Evolutionary conservation across 2,329 filamentous ascomycete species (phyloP).

Genomic region (Cladorrhinum sp.): DNA sequence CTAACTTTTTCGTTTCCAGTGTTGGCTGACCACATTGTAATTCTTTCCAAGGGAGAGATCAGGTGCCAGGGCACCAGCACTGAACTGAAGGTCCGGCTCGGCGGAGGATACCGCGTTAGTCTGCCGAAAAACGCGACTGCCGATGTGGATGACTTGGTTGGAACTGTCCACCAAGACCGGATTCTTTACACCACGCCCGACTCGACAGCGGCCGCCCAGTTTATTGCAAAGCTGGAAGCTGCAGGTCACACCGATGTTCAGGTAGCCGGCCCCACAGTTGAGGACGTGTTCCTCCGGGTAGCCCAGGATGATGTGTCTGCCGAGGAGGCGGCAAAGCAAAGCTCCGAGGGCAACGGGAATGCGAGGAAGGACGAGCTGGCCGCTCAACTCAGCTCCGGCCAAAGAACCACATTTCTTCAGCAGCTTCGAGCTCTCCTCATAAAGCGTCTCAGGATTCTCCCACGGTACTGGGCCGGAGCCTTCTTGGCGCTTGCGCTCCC

Average conservation of each 20-base stretch:
- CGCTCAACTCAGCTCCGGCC: conserved; percentile 15
- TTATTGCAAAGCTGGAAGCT: conserved; percentile 44
- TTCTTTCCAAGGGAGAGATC: conserved; percentile 60
- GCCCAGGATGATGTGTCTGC: conserved; percentile 23
- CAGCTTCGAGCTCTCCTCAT: conserved; percentile 23
- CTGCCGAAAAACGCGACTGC: conserved; percentile 25
- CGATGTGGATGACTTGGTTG: conserved; percentile 34
- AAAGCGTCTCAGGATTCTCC: conserved; percentile 25
- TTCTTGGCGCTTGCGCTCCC: conserved; percentile 23
- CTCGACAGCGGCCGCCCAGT: conserved; percentile 28
- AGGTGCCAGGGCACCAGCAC: conserved; percentile 62
- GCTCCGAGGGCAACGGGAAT: neutral
- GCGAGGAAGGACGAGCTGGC: neutral
- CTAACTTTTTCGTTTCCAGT: conserved; percentile 32
- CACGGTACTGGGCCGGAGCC: conserved; percentile 25
- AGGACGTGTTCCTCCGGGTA: conserved; percentile 35
- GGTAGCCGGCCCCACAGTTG: conserved; percentile 33
- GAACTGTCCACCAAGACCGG: conserved; percentile 53
- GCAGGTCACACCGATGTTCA: conserved; percentile 41
- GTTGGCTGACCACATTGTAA: conserved; percentile 64
- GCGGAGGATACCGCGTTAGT: conserved; percentile 62
- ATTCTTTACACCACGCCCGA: conserved; percentile 52
- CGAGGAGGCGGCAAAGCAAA: neutral
- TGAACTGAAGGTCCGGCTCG: conserved; percentile 60
- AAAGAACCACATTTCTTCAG: conserved; percentile 16